phyloP scores from a whole-genome alignment of 2,329 filamentous ascomycete genomes.

The Plenodomus tracheiphilus region DNA sequence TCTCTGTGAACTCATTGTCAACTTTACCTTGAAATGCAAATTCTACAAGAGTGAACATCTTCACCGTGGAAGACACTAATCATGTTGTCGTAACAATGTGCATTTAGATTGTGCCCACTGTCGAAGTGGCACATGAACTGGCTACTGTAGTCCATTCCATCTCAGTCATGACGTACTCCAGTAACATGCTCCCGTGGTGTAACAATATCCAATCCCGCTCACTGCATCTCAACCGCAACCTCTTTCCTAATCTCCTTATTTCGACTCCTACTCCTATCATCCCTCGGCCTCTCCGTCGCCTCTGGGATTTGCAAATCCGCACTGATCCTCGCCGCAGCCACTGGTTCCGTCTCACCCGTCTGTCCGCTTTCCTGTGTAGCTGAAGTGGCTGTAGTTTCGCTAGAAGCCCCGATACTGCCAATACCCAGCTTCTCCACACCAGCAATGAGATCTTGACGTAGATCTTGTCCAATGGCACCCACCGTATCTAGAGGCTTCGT shows the following conservation, averaged over 20 bases:
- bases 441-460: conserved; percentile 35
- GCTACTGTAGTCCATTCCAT: too few relatives aligned
- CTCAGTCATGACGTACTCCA: too few relatives aligned
- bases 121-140: too few relatives aligned
- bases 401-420: conserved; percentile 6
- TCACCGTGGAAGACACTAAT: too few relatives aligned
- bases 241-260: conserved; percentile 24
- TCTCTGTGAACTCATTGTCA: too few relatives aligned
- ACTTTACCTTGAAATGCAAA: too few relatives aligned
- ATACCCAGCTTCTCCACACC: conserved; percentile 38
- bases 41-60: too few relatives aligned
- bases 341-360: conserved; percentile 11
- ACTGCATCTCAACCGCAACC: conserved; percentile 45
- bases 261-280: conserved; percentile 20
- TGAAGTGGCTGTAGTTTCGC: conserved; percentile 21
- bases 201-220: too few relatives aligned
- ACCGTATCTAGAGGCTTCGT: conserved; percentile 30
- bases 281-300: conserved; percentile 7
- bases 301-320: conserved; percentile 3
- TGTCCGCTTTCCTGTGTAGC: conserved; percentile 10
- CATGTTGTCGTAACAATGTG: too few relatives aligned
- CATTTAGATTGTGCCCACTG: too few relatives aligned
- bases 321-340: conserved; percentile 13
- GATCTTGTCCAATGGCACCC: conserved; percentile 32
- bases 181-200: too few relatives aligned